phyloP scores from a whole-genome alignment of 1,284 basidiomycete genomes.

The Puccinia novopanici region DNA sequence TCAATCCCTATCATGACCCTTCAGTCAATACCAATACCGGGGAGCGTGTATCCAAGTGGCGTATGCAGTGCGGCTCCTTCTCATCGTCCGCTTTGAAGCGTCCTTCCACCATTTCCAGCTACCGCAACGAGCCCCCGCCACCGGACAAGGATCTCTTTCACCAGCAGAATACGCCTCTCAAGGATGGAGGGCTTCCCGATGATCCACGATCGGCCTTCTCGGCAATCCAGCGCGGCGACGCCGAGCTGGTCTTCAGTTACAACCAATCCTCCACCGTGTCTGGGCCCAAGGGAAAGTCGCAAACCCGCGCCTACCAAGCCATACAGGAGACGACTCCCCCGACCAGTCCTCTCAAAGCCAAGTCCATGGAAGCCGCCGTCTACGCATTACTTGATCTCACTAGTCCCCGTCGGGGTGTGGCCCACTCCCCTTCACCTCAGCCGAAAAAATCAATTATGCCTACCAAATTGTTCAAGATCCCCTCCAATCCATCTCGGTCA shows the following conservation, averaged over 20 bases:
- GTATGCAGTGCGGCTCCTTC: constrained; percentile 3
- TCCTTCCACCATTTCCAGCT: constrained; percentile 23
- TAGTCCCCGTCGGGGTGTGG: background rate
- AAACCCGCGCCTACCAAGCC: constrained; percentile 7
- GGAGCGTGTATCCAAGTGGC: constrained; percentile 41
- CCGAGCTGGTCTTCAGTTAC: constrained; percentile 14
- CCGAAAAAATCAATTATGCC: constrained; percentile 11
- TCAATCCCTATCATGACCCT: constrained; percentile 48
- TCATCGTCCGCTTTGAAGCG: constrained; percentile 18
- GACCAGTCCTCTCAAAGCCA: constrained; percentile 5
- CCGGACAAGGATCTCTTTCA: background rate
- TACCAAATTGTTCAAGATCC: background rate
- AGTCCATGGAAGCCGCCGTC: background rate
- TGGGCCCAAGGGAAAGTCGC: constrained; percentile 3
- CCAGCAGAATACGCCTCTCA: background rate
- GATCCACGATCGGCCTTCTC: background rate
- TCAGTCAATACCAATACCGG: constrained; percentile 38
- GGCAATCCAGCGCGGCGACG: background rate
- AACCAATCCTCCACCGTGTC: constrained; percentile 19
- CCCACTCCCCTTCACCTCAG: background rate
- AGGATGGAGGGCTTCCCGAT: constrained; percentile 3
- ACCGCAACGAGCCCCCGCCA: background rate
- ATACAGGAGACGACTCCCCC: background rate
- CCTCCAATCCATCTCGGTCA: background rate
- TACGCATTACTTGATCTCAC: background rate